Conservation (phyloP, 164 flowering plant genomes). For the Berberis thunbergii region DNA sequence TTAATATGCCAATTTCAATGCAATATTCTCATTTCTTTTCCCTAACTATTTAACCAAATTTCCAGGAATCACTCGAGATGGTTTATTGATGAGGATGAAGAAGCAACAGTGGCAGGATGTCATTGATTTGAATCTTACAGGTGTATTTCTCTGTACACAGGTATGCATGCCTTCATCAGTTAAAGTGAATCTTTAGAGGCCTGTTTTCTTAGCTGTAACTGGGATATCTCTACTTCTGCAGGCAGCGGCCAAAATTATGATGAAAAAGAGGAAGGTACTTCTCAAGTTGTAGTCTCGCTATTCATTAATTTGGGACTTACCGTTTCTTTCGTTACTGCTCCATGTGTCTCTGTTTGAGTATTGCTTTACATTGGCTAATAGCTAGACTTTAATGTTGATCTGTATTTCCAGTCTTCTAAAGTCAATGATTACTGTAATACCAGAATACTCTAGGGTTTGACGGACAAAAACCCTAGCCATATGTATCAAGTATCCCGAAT, state of each 20-base stretch:
- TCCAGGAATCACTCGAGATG: constrained; percentile 88
- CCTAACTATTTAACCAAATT: constrained; percentile 5
- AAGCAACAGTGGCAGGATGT: constrained; percentile 92
- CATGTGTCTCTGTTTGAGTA: no score
- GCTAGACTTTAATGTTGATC: no score
- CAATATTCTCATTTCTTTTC: background rate
- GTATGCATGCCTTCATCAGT: constrained; percentile 20
- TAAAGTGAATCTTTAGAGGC: background rate
- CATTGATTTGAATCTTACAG: constrained; percentile 92
- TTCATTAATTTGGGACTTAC: background rate
- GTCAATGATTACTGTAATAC: no score
- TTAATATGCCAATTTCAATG: background rate
- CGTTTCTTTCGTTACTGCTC: background rate
- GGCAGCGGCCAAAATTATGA: constrained; percentile 96
- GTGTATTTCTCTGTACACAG: constrained; percentile 93
- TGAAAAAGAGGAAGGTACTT: constrained; percentile 89
- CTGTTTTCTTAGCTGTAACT: background rate
- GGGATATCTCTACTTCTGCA: constrained; percentile 18
- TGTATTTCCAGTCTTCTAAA: no score
- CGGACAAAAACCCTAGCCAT: no score
- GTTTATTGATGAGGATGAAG: constrained; percentile 93
- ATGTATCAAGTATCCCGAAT: no score
- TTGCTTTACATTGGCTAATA: no score
- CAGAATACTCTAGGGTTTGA: no score
- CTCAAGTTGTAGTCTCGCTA: background rate